Base-by-base conservation (phyloP, 2,329 filamentous ascomycete genomes). In the Dothideomycetes sp. region DNA sequence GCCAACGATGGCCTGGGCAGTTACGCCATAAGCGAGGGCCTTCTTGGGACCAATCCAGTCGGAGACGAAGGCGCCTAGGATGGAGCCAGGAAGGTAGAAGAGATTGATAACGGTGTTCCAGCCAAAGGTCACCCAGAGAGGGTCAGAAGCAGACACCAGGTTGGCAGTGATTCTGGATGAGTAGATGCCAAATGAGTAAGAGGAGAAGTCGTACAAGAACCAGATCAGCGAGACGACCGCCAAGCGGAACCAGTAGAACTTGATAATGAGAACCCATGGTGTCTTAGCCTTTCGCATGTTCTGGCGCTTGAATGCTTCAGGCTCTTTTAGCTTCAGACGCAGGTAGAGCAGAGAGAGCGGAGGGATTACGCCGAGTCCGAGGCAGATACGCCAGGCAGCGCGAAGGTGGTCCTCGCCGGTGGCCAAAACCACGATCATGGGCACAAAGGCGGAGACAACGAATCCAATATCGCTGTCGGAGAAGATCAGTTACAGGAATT, bases 71-170 rank as follows among this genome's bases (percentile, higher is more conserved):
- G 84, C 82, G 15, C 88, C 88, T 3, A 82, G 60, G 38, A 88
- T 68, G 17, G 84, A 84, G 1, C 88, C 88, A 0, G 86, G 87
- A 36, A 94, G 72, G 60, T 93, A 93, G 60, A 94, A 94, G 46
- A 86, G 65, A 58, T 91, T 94, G 65, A 93, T 77, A 31, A 94
- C 72, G 0, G 82, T 86, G 55, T 85, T 87, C 86, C 86, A 94
- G 31, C 86, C 88, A 45, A 94, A 88, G 9, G 78, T 65, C 46
- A 81, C 82, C 54, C 84, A 89, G 2, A 94, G 65, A 0, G 80
- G 72, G 0, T 75, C 32, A 9, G 50, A 34, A 68, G 4, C 57
- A 8, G 75, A 73, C 31, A 81, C 77, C 19, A 85, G 72, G 43
- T 75, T 78, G 30, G 65, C 58, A 0, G 93, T 64, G 52, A 94